A percentile compares a stretch with the other conserved stretches of the same genome.
These are phyloP conservation scores for Actinomortierella ambigua DNA, from an alignment of 371 early-diverging fungal genomes.

Conservation along the genomic window DNA sequence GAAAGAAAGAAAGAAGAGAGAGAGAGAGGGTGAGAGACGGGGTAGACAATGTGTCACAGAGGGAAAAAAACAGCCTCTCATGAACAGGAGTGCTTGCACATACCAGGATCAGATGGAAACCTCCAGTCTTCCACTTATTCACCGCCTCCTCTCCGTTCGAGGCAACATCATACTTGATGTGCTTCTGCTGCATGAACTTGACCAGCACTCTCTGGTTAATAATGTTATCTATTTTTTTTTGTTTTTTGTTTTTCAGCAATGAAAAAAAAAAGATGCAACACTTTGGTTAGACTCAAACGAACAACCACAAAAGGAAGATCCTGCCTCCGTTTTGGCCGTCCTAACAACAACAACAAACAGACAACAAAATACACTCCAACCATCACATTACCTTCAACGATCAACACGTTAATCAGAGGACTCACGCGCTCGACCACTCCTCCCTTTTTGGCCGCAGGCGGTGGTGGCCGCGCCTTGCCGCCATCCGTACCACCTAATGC, in stretches of 20 bases:
- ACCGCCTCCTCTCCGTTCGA: constrained; percentile 81
- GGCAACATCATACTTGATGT: constrained; percentile 73
- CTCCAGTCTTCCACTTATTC: constrained; percentile 70
- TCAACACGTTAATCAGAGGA: constrained; percentile 77
- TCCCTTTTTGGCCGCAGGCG: constrained; percentile 20
- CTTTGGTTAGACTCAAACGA: background rate
- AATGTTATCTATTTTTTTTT: constrained; percentile 74
- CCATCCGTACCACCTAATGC: background rate
- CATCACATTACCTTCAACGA: constrained; percentile 72
- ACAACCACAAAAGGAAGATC: background rate
- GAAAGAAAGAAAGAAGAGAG: background rate
- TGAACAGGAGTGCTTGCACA: background rate
- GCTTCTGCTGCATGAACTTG: constrained; percentile 76
- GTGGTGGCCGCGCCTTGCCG: constrained; percentile 3
- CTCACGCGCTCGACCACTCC: constrained; percentile 51
- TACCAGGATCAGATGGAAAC: constrained; percentile 80
- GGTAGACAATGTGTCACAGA: background rate
- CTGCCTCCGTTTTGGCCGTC: constrained; percentile 1
- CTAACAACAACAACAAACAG: background rate
- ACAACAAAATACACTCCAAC: too few species aligned
- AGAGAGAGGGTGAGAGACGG: background rate
- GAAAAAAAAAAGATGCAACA: constrained; percentile 5
- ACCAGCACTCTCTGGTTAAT: constrained; percentile 78
- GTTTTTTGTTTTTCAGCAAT: too few species aligned
- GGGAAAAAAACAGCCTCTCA: background rate